These are phyloP conservation scores for Sonneratia alba DNA, from an alignment of 345 rosid genomes.

Conservation along the genomic window DNA sequence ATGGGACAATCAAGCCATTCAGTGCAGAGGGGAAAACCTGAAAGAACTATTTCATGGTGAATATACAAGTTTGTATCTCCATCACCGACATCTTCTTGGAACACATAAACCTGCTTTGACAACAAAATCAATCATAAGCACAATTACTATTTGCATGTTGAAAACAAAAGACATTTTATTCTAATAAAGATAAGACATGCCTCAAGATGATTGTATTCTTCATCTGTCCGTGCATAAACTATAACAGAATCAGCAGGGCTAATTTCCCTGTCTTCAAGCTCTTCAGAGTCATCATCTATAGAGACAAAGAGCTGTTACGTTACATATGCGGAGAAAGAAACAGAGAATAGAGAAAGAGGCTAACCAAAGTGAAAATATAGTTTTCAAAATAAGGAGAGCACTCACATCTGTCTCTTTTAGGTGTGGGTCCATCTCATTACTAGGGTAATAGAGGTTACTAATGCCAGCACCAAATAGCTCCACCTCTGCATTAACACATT, in stretches of 20 bases:
- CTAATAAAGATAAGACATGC: slow-evolving; percentile 18
- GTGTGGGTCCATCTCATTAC: slow-evolving; percentile 85
- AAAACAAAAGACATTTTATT: slow-evolving; percentile 2
- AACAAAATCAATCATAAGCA: slow-evolving; percentile 8
- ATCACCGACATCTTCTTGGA: slow-evolving; percentile 43
- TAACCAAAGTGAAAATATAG: too few relatives aligned
- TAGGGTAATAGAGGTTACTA: slow-evolving; percentile 78
- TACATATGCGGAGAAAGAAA: not conserved
- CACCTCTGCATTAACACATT: slow-evolving; percentile 33
- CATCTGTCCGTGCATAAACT: slow-evolving; percentile 80
- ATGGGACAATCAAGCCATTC: slow-evolving; percentile 93
- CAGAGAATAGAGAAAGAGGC: too few relatives aligned
- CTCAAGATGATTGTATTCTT: slow-evolving; percentile 81
- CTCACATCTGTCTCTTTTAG: slow-evolving; percentile 50
- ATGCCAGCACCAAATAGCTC: slow-evolving; percentile 61
- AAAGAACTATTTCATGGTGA: slow-evolving; percentile 75
- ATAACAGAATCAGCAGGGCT: slow-evolving; percentile 62
- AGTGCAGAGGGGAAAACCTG: slow-evolving; percentile 73
- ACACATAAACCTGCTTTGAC: slow-evolving; percentile 52
- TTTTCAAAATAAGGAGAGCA: too few relatives aligned
- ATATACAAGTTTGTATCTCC: slow-evolving; percentile 60
- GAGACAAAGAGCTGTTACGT: not conserved
- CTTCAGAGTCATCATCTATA: slow-evolving; percentile 70
- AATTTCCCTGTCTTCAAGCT: slow-evolving; percentile 59
- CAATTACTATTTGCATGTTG: not conserved